A percentile compares a stretch with the other conserved stretches of the same genome.
Evolutionary conservation across 2,329 filamentous ascomycete species (phyloP).

Genomic region (Calonectria hongkongensis): DNA sequence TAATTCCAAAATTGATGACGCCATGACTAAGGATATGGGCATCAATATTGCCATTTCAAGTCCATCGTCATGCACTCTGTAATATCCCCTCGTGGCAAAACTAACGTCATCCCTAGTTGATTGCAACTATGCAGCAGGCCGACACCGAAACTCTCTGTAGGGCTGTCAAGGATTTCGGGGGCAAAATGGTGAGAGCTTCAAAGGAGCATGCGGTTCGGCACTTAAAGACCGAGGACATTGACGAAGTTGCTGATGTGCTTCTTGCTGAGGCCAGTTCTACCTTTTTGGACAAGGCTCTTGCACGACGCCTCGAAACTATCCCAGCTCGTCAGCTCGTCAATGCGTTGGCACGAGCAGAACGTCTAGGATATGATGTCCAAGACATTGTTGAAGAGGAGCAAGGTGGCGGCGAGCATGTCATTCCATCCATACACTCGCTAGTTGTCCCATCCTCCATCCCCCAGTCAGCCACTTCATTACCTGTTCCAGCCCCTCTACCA

Average conservation of each 20-base stretch:
- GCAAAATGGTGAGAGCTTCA: conserved; percentile 63
- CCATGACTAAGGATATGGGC: background rate
- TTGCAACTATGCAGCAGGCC: conserved; percentile 69
- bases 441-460: conserved; percentile 28
- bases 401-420: conserved; percentile 59
- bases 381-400: conserved; percentile 68
- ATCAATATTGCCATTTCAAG: too few species aligned
- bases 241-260: conserved; percentile 66
- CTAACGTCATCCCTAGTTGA: conserved; percentile 65
- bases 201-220: conserved; percentile 65
- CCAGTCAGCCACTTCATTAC: background rate
- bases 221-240: conserved; percentile 64
- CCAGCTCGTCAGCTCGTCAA: conserved; percentile 73
- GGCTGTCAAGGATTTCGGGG: conserved; percentile 68
- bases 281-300: conserved; percentile 73
- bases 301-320: conserved; percentile 71
- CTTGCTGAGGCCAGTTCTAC: conserved; percentile 67
- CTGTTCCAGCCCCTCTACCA: conserved; percentile 25
- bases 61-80: conserved; percentile 22
- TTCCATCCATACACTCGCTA: conserved; percentile 56
- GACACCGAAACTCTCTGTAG: conserved; percentile 59
- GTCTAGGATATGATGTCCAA: conserved; percentile 72
- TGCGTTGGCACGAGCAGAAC: conserved; percentile 73
- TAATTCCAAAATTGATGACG: background rate
- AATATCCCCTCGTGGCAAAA: background rate